Evolutionary conservation across 2,329 filamentous ascomycete genomes (phyloP).

Genomic region (Ophiocordyceps camponoti-floridani): DNA sequence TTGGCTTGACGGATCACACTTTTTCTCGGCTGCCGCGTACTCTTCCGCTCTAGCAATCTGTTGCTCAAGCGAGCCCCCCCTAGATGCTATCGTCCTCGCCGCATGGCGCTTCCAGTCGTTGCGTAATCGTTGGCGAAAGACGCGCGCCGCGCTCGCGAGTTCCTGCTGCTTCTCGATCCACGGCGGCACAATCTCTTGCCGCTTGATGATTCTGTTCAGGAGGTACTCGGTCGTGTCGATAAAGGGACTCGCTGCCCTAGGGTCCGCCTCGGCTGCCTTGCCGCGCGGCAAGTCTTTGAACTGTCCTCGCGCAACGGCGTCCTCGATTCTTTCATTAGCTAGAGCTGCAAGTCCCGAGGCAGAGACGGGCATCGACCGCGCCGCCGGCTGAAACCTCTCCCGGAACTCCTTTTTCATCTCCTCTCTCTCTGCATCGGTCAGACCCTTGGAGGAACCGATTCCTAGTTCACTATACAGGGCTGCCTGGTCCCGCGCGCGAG

Average conservation of each 20-base stretch:
- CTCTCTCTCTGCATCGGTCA: conserved; percentile 57
- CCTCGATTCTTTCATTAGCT: conserved; percentile 82
- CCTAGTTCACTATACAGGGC: conserved; percentile 31
- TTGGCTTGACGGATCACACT: conserved; percentile 37
- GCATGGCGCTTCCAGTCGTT: conserved; percentile 76
- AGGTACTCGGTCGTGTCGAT: conserved; percentile 95
- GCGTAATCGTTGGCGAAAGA: conserved; percentile 58
- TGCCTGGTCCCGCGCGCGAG: conserved; percentile 38
- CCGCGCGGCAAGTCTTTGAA: conserved; percentile 73
- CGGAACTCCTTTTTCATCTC: conserved; percentile 55
- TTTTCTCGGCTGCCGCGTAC: conserved; percentile 58
- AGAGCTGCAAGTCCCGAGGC: conserved; percentile 64
- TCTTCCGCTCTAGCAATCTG: conserved; percentile 55
- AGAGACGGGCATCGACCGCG: conserved; percentile 55
- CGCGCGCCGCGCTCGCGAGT: conserved; percentile 46
- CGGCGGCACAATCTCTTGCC: conserved; percentile 84
- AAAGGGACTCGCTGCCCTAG: conserved; percentile 71
- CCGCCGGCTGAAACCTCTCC: conserved; percentile 61
- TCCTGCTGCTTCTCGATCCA: conserved; percentile 99
- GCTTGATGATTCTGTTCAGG: conserved; percentile 96
- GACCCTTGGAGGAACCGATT: conserved; percentile 25
- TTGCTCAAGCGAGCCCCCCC: conserved; percentile 54
- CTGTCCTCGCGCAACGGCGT: conserved; percentile 80
- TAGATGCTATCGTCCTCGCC: conserved; percentile 57
- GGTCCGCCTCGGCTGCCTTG: conserved; percentile 62